Percentiles rank a stretch among this genome's conserved stretches.
Conservation (phyloP, 257 asterid genomes). For the Nicotiana sylvestris region DNA sequence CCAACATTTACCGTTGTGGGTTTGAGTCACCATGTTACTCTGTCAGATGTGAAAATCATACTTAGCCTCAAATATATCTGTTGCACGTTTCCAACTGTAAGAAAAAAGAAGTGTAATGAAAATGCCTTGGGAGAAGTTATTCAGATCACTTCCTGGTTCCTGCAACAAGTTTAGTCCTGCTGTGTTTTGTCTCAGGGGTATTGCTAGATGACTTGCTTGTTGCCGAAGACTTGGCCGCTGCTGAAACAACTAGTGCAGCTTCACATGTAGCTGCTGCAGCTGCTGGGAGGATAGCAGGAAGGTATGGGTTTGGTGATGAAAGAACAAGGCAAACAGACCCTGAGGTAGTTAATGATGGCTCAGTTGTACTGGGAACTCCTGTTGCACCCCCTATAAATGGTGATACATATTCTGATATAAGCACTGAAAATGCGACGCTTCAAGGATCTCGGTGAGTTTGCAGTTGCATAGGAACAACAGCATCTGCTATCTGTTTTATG, state of each 20-base stretch:
- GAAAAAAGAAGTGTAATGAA: not conserved
- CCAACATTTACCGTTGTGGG: no score
- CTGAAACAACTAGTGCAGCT: constrained; percentile 94
- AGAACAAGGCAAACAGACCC: constrained; percentile 46
- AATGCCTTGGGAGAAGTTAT: not conserved
- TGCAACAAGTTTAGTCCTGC: constrained; percentile 1
- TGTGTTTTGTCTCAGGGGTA: constrained; percentile 52
- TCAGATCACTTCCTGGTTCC: not conserved
- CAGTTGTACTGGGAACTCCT: constrained; percentile 89
- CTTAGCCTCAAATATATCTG: not conserved
- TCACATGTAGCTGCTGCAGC: constrained; percentile 97
- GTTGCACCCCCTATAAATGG: constrained; percentile 95
- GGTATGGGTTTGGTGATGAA: constrained; percentile 65
- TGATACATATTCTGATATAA: constrained; percentile 81
- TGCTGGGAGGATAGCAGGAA: constrained; percentile 68
- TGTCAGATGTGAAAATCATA: not conserved
- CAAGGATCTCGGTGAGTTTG: constrained; percentile 70
- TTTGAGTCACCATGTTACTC: not conserved
- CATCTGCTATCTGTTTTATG: constrained; percentile 4
- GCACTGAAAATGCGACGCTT: constrained; percentile 83
- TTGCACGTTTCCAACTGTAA: constrained; percentile 3
- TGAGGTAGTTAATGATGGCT: constrained; percentile 62
- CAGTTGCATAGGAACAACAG: constrained; percentile 17
- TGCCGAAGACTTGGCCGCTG: constrained; percentile 98
- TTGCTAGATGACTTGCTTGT: constrained; percentile 91